Percentiles rank a stretch among this genome's conserved stretches.
Evolutionary conservation across 2,329 filamentous ascomycete genomes (phyloP).

Genomic region (Orbilia quercus): DNA sequence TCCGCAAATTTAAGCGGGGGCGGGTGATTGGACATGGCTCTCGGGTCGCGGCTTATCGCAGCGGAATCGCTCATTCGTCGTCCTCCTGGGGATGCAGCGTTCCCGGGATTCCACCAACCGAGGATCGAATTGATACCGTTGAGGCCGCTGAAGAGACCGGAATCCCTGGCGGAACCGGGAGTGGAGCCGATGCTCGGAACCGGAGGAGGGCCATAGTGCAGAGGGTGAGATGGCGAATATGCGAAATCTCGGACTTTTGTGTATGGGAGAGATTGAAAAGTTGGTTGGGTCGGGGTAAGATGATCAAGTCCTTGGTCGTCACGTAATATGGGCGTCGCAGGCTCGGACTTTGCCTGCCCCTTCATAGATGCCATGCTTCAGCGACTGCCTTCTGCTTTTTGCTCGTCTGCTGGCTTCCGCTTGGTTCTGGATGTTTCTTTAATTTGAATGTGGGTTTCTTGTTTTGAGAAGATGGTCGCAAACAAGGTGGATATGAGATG

Average conservation of each 20-base stretch:
- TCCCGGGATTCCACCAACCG: conserved; percentile 67
- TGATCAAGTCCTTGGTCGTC: conserved; percentile 48
- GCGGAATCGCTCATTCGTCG: conserved; percentile 68
- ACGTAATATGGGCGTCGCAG: conserved; percentile 54
- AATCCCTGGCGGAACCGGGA: conserved; percentile 47
- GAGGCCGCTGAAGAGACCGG: conserved; percentile 47
- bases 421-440: too few relatives aligned
- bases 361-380: conserved; percentile 54
- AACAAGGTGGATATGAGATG: too few relatives aligned
- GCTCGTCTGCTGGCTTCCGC: background rate
- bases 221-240: conserved; percentile 81
- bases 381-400: conserved; percentile 17
- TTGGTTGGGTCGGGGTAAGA: conserved; percentile 44
- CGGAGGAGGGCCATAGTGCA: conserved; percentile 93
- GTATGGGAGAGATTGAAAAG: conserved; percentile 75
- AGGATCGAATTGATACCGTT: conserved; percentile 48
- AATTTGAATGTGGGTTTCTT: too few relatives aligned
- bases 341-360: conserved; percentile 56
- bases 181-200: conserved; percentile 65
- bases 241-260: conserved; percentile 96
- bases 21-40: conserved; percentile 70
- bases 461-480: too few relatives aligned
- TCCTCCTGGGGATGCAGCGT: conserved; percentile 64
- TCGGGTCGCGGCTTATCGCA: conserved; percentile 64
- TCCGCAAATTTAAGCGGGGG: conserved; percentile 86